These are phyloP conservation scores for Phoma sp. DNA, from an alignment of 2,329 filamentous ascomycete genomes.

Conservation along the genomic window DNA sequence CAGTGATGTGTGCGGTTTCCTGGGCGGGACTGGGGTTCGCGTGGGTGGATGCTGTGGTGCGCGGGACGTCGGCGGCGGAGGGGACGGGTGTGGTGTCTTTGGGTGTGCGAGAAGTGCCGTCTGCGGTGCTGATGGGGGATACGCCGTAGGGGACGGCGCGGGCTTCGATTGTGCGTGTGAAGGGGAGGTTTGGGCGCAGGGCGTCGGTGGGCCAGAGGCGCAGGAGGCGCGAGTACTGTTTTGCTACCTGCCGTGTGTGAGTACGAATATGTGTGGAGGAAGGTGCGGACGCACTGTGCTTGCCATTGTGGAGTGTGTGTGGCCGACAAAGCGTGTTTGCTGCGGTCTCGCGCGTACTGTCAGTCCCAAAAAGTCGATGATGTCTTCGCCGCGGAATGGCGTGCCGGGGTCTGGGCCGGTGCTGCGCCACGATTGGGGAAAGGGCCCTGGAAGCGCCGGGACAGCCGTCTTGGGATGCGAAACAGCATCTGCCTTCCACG, in stretches of 20 bases:
- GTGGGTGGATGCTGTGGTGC: slow-evolving; percentile 19
- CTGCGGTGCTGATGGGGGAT: slow-evolving; percentile 30
- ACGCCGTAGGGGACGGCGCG: slow-evolving; percentile 47
- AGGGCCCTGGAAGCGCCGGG: neutral
- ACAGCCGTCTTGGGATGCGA: slow-evolving; percentile 4
- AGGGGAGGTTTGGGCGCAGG: slow-evolving; percentile 57
- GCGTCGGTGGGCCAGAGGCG: slow-evolving; percentile 59
- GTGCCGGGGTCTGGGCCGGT: neutral
- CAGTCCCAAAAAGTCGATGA: slow-evolving; percentile 16
- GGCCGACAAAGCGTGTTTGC: neutral
- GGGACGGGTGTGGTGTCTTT: slow-evolving; percentile 9
- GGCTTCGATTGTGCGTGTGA: slow-evolving; percentile 53
- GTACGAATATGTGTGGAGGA: neutral
- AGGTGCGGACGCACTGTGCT: slow-evolving; percentile 17
- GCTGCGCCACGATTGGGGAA: slow-evolving; percentile 11
- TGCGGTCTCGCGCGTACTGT: neutral
- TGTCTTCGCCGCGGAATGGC: slow-evolving; percentile 10
- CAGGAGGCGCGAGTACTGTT: slow-evolving; percentile 60
- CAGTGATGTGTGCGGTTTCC: slow-evolving; percentile 61
- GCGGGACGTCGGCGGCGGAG: slow-evolving; percentile 13
- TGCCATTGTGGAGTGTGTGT: slow-evolving; percentile 24
- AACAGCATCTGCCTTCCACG: slow-evolving; percentile 5
- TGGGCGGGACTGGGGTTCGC: slow-evolving; percentile 25
- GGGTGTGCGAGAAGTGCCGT: slow-evolving; percentile 12
- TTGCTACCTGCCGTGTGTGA: slow-evolving; percentile 41